Base-by-base conservation (phyloP, 169 alveolate genomes). In the Cryptosporidium sp. region DNA sequence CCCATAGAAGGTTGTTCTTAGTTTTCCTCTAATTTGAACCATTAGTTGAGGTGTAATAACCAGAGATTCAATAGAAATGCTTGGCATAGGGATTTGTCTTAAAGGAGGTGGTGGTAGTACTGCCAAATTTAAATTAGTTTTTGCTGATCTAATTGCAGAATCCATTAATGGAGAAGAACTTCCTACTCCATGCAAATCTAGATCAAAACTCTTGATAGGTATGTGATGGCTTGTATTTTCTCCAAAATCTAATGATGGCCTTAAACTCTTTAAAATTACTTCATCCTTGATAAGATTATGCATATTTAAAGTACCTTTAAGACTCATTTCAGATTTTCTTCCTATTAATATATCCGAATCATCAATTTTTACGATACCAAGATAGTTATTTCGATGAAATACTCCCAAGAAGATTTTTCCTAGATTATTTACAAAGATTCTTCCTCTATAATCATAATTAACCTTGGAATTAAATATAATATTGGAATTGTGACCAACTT, bases 361-460 rank as follows among this genome's bases (percentile, higher is more conserved):
- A 9, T 80, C 89, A 23, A 80, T 62, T 29, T 65, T 80, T 16
- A 80, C 44, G 16, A 80, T 44, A 1, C 89, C 89, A n/a, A 80
- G 65, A 48, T 80, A 80, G 48, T 62, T 80, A 39, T 31, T 51
- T 18, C 26, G 23, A 12, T 80, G 89, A 65, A 60, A 80, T 26
- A 80, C 68, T 23, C 89, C 89, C 33, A 60, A 42, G 35, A 80
- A 80, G n/a, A 80, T 65, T 48, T 80, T 80, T 61, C 89, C 89
- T 16, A 80, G 56, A 23, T 60, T 80, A 23, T 48, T 80, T 26
- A 80, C 48, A 16, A 80, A 62, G 35, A 80, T 45, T 62, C 73
- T 61, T 29, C 89, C 89, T 48, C 75, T 80, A 65, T 80, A 80
- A 0, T 80, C 89, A 51, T 80, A 80, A 3, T 75, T 39, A 8